Percentiles rank a stretch among this genome's conserved stretches.
phyloP scores from a whole-genome alignment of 2,329 filamentous ascomycete genomes.

The Pseudogymnoascus verrucosus region DNA sequence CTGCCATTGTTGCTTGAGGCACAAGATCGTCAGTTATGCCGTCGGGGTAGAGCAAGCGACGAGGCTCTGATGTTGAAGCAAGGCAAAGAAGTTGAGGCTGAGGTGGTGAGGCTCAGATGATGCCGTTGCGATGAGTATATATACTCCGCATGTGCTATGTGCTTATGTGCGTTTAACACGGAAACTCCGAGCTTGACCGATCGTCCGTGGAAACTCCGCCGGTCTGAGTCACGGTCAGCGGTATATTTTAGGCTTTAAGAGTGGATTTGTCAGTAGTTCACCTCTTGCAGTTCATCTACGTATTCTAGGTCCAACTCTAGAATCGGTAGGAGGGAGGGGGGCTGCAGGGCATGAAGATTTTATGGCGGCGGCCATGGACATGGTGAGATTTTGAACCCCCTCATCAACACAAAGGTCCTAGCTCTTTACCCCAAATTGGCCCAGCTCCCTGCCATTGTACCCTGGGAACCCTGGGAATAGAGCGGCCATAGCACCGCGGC shows the following conservation, averaged over 20 bases:
- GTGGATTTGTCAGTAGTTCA: slow-evolving; percentile 3
- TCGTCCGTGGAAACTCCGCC: background rate
- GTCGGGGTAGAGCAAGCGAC: background rate
- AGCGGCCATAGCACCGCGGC: background rate
- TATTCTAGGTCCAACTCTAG: background rate
- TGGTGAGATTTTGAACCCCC: background rate
- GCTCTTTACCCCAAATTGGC: background rate
- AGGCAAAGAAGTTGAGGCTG: background rate
- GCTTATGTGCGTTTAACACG: background rate
- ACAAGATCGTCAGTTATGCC: background rate
- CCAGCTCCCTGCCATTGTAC: background rate
- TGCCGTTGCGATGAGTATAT: background rate
- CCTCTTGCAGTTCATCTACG: background rate
- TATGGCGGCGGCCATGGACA: background rate
- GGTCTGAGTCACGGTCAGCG: background rate
- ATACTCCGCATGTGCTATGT: background rate
- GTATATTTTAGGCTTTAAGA: background rate
- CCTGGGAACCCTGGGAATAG: background rate
- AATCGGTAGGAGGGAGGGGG: background rate
- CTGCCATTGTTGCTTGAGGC: background rate
- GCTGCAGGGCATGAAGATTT: background rate
- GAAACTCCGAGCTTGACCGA: background rate
- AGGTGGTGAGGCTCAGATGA: background rate
- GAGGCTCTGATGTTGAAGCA: background rate
- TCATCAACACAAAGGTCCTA: background rate